phyloP scores from a whole-genome alignment of 495 filamentous ascomycete genomes.

The Thermochaetoides thermophila region DNA sequence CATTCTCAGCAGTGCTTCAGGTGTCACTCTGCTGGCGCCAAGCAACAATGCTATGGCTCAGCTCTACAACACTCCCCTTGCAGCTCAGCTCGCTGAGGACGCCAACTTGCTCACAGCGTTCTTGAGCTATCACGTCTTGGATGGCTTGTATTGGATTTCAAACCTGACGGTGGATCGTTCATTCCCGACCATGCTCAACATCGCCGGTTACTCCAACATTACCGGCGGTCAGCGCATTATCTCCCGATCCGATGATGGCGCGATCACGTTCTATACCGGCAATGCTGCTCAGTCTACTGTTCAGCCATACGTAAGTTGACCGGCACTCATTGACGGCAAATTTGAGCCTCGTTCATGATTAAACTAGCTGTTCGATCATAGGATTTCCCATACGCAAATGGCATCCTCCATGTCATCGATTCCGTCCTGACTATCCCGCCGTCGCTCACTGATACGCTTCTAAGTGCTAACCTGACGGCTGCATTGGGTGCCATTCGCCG shows the following conservation, averaged over 20 bases:
- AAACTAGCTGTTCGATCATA: constrained; percentile 7
- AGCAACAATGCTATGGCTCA: constrained; percentile 40
- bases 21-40: constrained; percentile 53
- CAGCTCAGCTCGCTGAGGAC: constrained; percentile 17
- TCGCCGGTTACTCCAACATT: constrained; percentile 31
- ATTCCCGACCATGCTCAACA: constrained; percentile 39
- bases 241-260: constrained; percentile 16
- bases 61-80: constrained; percentile 19
- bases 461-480: constrained; percentile 39
- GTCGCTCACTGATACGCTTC: constrained; percentile 33
- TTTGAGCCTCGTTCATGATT: background rate
- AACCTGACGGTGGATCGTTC: constrained; percentile 15
- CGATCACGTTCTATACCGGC: constrained; percentile 27
- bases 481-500: constrained; percentile 39
- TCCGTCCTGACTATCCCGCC: constrained; percentile 39
- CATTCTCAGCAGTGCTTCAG: constrained; percentile 26
- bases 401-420: constrained; percentile 54
- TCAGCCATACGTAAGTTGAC: constrained; percentile 16
- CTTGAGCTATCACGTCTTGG: constrained; percentile 50
- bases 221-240: constrained; percentile 28
- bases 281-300: constrained; percentile 21
- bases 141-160: constrained; percentile 33
- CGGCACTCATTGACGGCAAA: background rate
- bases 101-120: constrained; percentile 31
- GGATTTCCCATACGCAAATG: constrained; percentile 47